phyloP scores from a whole-genome alignment of 768 basidiomycete species.

The Phallus indusiatus region DNA sequence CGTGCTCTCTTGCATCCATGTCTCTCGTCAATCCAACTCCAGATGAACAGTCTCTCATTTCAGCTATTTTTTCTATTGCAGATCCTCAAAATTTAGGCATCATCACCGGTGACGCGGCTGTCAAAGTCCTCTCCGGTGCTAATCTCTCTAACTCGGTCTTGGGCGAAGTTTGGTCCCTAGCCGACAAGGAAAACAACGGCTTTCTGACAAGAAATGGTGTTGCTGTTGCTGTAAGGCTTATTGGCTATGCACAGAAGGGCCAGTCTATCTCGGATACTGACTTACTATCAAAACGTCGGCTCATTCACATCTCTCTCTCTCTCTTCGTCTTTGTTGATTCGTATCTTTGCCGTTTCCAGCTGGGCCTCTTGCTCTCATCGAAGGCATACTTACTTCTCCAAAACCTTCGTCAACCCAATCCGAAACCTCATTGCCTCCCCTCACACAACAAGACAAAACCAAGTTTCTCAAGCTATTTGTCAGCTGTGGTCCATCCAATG shows the following conservation, averaged over 20 bases:
- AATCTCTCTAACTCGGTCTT: constrained; percentile 68
- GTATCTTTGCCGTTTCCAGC: constrained; percentile 35
- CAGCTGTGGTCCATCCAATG: constrained; percentile 59
- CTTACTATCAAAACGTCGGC: constrained; percentile 63
- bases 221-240: constrained; percentile 79
- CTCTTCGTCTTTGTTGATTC: constrained; percentile 9
- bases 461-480: constrained; percentile 80
- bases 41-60: constrained; percentile 48
- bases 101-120: constrained; percentile 84
- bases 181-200: constrained; percentile 91
- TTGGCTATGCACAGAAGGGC: constrained; percentile 88
- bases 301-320: constrained; percentile 6
- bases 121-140: constrained; percentile 76
- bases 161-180: constrained; percentile 89
- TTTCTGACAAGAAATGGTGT: constrained; percentile 85
- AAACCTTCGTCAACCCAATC: constrained; percentile 32
- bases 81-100: constrained; percentile 77
- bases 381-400: constrained; percentile 47
- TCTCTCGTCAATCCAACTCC: constrained; percentile 38
- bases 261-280: constrained; percentile 51
- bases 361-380: constrained; percentile 75
- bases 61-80: constrained; percentile 60
- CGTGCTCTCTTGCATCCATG: constrained; percentile 22
- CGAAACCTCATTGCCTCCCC: constrained; percentile 42
- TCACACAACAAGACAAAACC: constrained; percentile 70